phyloP scores from a whole-genome alignment of 495 filamentous ascomycete species.

The Daldinia childiae region DNA sequence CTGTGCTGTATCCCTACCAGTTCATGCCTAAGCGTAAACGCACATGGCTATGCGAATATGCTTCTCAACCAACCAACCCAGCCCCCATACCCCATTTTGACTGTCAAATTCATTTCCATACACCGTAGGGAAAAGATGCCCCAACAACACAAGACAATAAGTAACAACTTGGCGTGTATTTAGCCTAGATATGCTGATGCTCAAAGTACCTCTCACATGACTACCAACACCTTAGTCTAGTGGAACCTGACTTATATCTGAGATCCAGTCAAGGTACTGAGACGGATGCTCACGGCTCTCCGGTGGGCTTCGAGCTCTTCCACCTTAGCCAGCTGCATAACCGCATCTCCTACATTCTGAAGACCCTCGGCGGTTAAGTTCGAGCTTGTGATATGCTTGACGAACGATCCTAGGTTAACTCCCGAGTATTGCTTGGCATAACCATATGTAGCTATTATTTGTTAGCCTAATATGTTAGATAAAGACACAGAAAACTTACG shows the following conservation, averaged over 20 bases:
- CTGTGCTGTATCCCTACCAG: too few relatives aligned
- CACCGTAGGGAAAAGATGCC: not conserved
- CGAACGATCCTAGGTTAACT: slow-evolving; percentile 92
- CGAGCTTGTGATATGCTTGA: slow-evolving; percentile 95
- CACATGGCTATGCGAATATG: not conserved
- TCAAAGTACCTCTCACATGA: not conserved
- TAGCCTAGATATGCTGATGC: not conserved
- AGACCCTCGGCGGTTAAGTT: slow-evolving; percentile 88
- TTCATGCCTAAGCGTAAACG: not conserved
- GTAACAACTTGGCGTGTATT: not conserved
- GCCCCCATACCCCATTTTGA: not conserved
- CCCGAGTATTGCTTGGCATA: slow-evolving; percentile 98
- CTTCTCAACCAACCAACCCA: not conserved
- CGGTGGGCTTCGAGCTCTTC: slow-evolving; percentile 96
- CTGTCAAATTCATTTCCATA: not conserved
- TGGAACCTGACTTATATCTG: slow-evolving; percentile 6
- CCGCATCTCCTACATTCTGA: slow-evolving; percentile 81
- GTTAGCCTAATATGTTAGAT: not conserved
- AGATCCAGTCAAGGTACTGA: slow-evolving; percentile 49
- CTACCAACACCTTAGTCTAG: not conserved
- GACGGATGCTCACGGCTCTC: slow-evolving; percentile 86
- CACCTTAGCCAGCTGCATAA: slow-evolving; percentile 92
- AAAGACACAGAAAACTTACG: slow-evolving; percentile 68
- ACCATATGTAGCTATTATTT: slow-evolving; percentile 84
- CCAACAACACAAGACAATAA: not conserved